Evolutionary conservation across 2,329 filamentous ascomycete species (phyloP).

Genomic region (Penicillium sp.): DNA sequence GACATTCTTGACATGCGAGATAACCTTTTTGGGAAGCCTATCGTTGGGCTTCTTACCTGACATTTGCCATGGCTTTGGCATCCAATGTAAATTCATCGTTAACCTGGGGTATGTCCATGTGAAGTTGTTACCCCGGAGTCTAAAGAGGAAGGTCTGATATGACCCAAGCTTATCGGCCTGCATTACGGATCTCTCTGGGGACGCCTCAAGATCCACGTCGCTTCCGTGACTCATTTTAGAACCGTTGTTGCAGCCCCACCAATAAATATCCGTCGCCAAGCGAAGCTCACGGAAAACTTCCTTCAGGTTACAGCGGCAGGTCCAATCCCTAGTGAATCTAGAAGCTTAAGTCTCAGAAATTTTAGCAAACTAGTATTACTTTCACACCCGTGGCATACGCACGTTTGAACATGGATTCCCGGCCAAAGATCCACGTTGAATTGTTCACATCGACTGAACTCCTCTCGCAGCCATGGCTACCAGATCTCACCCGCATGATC

Average conservation of each 20-base stretch:
- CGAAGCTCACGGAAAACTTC: background rate
- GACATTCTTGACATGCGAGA: too few species aligned
- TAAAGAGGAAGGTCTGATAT: background rate
- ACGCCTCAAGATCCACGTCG: background rate
- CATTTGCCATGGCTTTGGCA: background rate
- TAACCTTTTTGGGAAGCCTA: too few species aligned
- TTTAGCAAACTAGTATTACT: background rate
- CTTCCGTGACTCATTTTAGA: background rate
- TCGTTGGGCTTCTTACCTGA: background rate
- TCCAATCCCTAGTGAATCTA: background rate
- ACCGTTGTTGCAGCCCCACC: background rate
- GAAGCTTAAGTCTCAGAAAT: background rate
- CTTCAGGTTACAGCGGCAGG: background rate
- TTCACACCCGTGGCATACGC: background rate
- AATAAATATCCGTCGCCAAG: background rate
- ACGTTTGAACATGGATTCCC: background rate
- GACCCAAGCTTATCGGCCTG: background rate
- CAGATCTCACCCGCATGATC: slow-evolving; percentile 16
- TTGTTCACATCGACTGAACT: slow-evolving; percentile 14
- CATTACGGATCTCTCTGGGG: background rate
- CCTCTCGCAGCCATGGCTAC: slow-evolving; percentile 15
- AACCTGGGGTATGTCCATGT: background rate
- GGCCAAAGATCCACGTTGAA: slow-evolving; percentile 2
- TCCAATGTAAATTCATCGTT: background rate
- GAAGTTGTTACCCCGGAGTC: background rate